Evolutionary conservation across 306 rosid genomes (phyloP).

Genomic region (Quercus rubra): DNA sequence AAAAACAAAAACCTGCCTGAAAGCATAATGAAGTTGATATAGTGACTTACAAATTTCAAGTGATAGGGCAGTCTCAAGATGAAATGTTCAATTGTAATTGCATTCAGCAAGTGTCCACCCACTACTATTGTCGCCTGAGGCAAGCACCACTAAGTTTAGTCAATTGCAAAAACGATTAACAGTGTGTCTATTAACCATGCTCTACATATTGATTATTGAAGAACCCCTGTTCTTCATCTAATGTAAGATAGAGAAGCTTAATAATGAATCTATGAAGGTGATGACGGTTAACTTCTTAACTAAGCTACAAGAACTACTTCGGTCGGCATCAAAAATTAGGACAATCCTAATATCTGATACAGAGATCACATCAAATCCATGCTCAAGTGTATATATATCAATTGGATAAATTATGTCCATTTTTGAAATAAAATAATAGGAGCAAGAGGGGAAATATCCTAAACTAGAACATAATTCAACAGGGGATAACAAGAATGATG

Average conservation of each 20-base stretch:
- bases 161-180: background rate
- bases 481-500: constrained; percentile 4
- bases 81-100: constrained; percentile 92
- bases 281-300: background rate
- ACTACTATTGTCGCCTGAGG: constrained; percentile 79
- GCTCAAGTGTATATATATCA: background rate
- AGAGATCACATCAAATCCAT: background rate
- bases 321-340: no score
- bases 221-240: background rate
- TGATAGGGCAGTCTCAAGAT: constrained; percentile 94
- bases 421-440: background rate
- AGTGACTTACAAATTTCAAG: constrained; percentile 76
- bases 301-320: background rate
- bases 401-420: background rate
- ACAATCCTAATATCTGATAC: background rate
- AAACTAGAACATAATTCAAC: background rate
- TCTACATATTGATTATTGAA: background rate
- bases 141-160: constrained; percentile 19
- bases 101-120: constrained; percentile 80
- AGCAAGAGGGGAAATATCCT: background rate
- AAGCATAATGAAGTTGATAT: constrained; percentile 5
- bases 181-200: background rate
- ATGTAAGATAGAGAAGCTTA: background rate
- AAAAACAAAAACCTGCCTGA: background rate
- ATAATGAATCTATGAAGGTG: background rate